Conservation (phyloP, 1,139 yeast species). For the Scheffersomyces stambukii region DNA sequence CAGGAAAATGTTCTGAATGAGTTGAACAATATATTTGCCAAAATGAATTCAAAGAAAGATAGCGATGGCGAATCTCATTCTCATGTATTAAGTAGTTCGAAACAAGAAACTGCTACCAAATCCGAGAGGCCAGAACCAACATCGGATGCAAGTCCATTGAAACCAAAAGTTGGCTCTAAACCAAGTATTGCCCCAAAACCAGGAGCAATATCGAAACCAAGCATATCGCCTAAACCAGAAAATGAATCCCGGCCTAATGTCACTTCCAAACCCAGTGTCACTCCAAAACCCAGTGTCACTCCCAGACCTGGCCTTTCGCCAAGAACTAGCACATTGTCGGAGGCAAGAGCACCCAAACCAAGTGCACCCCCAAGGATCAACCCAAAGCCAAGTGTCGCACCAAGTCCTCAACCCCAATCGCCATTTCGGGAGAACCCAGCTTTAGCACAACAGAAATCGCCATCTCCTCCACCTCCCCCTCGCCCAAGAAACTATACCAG, state of each 20-base stretch:
- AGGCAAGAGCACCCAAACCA: constrained; percentile 11
- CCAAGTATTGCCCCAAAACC: constrained; percentile 11
- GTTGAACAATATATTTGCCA: constrained; percentile 9
- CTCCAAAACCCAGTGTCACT: constrained; percentile 6
- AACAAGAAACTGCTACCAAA: not conserved
- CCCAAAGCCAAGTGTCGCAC: too few relatives aligned
- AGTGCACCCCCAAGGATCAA: constrained; percentile 10
- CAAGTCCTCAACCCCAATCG: too few relatives aligned
- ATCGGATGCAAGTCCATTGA: not conserved
- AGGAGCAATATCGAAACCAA: constrained; percentile 11
- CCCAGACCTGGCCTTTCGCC: constrained; percentile 6
- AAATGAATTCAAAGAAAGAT: constrained; percentile 8
- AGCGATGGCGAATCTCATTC: too few relatives aligned
- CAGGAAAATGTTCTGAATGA: constrained; percentile 10
- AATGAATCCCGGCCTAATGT: constrained; percentile 1
- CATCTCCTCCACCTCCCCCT: constrained; percentile 36
- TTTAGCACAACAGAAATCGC: not conserved
- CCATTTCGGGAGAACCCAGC: too few relatives aligned
- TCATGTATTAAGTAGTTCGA: too few relatives aligned
- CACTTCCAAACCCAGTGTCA: constrained; percentile 5
- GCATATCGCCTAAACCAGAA: constrained; percentile 14
- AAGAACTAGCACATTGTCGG: constrained; percentile 2
- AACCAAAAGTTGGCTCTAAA: constrained; percentile 4
- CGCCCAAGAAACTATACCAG: constrained; percentile 30
- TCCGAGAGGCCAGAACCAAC: constrained; percentile 1